Percentiles rank a stretch among this genome's conserved stretches.
Evolutionary conservation across 441 rosid species (phyloP).

Genomic region (Corymbia calophylla): DNA sequence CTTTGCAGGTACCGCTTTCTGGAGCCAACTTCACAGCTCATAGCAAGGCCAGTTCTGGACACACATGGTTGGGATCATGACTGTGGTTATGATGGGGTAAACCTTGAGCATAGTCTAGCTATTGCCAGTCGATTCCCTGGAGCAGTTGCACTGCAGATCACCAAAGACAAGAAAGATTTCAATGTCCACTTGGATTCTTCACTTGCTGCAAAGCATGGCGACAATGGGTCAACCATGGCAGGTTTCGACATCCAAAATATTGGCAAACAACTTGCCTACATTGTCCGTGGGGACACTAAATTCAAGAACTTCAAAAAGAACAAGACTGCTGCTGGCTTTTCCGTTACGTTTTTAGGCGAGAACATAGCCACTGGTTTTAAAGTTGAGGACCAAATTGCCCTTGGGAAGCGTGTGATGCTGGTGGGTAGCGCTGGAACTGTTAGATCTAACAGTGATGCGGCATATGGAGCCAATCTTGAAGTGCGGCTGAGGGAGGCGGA

Average conservation of each 20-base stretch:
- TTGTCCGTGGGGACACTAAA: conserved; percentile 69
- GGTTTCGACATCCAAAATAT: conserved; percentile 78
- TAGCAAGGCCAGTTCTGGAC: conserved; percentile 78
- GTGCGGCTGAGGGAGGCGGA: not conserved
- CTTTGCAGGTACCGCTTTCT: conserved; percentile 59
- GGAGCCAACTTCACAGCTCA: conserved; percentile 70
- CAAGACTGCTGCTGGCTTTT: conserved; percentile 57
- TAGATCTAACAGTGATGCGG: not conserved
- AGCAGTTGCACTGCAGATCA: not conserved
- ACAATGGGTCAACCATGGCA: conserved; percentile 59
- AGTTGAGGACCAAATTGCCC: conserved; percentile 68
- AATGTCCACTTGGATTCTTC: conserved; percentile 81
- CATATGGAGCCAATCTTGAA: not conserved
- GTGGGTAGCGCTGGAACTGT: conserved; percentile 35
- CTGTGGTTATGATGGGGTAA: conserved; percentile 22
- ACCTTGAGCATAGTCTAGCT: not conserved
- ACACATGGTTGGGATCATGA: conserved; percentile 94
- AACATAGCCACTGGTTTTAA: conserved; percentile 70
- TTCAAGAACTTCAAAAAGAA: conserved; percentile 63
- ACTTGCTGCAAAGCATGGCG: conserved; percentile 57
- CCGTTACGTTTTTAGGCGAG: conserved; percentile 69
- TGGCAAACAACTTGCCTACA: conserved; percentile 79
- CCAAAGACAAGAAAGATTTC: conserved; percentile 2
- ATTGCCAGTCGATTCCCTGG: not conserved
- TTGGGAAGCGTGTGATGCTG: conserved; percentile 59